These are phyloP conservation scores for Nothophoma quercina DNA, from an alignment of 2,329 filamentous ascomycete species.

Conservation along the genomic window DNA sequence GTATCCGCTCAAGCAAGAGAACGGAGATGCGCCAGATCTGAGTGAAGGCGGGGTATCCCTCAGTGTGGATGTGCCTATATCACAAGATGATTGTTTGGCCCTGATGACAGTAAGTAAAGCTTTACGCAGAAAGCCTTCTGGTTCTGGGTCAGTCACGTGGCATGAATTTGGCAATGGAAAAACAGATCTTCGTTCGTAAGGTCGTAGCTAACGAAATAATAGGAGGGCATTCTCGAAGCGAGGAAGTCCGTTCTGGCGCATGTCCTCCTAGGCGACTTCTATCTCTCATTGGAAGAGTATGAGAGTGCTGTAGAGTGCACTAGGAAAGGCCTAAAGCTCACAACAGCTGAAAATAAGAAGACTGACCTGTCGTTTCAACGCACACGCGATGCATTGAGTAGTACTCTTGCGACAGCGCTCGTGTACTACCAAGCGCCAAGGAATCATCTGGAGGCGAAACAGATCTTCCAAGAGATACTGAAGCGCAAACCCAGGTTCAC, in stretches of 20 bases:
- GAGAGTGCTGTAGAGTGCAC: slow-evolving; percentile 81
- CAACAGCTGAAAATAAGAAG: slow-evolving; percentile 67
- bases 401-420: slow-evolving; percentile 83
- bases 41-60: slow-evolving; percentile 52
- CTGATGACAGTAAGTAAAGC: slow-evolving; percentile 72
- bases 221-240: slow-evolving; percentile 57
- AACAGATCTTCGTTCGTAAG: not conserved
- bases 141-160: no score
- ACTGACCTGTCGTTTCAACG: slow-evolving; percentile 73
- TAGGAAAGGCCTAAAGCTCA: slow-evolving; percentile 72
- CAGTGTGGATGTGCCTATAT: slow-evolving; percentile 63
- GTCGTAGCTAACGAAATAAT: slow-evolving; percentile 11
- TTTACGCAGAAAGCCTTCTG: no score
- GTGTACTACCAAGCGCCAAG: slow-evolving; percentile 90
- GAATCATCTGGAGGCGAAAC: slow-evolving; percentile 86
- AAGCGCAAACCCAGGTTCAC: slow-evolving; percentile 78
- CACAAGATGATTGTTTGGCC: slow-evolving; percentile 79
- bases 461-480: slow-evolving; percentile 84
- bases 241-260: slow-evolving; percentile 80
- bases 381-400: slow-evolving; percentile 74
- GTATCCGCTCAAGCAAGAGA: slow-evolving; percentile 65
- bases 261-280: slow-evolving; percentile 82
- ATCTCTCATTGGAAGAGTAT: slow-evolving; percentile 84
- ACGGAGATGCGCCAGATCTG: slow-evolving; percentile 52
- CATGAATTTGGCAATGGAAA: not conserved